Evolutionary conservation across 306 rosid genomes (phyloP), one percentile per base, ranked within the genome.

Genomic region (Casuarina glauca): DNA sequence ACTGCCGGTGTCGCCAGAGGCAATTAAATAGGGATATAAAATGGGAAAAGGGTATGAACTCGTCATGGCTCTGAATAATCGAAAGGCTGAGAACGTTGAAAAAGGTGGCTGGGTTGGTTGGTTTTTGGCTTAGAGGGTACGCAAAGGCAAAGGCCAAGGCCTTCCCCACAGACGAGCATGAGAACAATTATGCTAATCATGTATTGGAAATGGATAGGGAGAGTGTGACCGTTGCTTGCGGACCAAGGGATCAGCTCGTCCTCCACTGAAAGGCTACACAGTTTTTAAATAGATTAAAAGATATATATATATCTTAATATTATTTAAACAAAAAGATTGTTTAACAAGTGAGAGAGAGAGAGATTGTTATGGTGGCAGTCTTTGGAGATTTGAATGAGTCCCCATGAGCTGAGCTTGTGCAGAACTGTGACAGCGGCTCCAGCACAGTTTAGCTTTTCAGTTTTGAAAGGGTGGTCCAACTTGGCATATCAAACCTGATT

Each of bases 51-150:
- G 57, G 79, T 81, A 55, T 51, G 32, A 79, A 80, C 73, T 82
- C 76, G 52, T 45, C 49, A 41, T 62, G 82, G 70, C 55, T 52
- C 32, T 9, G 51, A 53, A 69, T 16, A 32, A 42, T 62, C 19
- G 10, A 3, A 6, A 19, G 9, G 17, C 5, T 44, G 6, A 43
- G 41, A 69, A 46, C 3, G 16, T 36, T 17, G 52, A n/a, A 50
- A 79, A 77, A 38, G 64, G 72, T 3, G 70, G 15, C 32, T 42
- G 82, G 63, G 77, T 75, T 58, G 81, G 91, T 82, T 82, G 70
- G 81, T 81, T 53, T 69, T 43, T 75, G 52, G 85, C 91, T 89
- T 89, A 85, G 48, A 69, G 26, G 80, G 73, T 81, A 91, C 86
- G 96, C 87, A 86, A 89, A 76, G 90, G 85, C 19, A 52, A 68